Evolutionary conservation across 352 stramenopile genomes (phyloP).

Genomic region (Phytophthora pseudosyringae): DNA sequence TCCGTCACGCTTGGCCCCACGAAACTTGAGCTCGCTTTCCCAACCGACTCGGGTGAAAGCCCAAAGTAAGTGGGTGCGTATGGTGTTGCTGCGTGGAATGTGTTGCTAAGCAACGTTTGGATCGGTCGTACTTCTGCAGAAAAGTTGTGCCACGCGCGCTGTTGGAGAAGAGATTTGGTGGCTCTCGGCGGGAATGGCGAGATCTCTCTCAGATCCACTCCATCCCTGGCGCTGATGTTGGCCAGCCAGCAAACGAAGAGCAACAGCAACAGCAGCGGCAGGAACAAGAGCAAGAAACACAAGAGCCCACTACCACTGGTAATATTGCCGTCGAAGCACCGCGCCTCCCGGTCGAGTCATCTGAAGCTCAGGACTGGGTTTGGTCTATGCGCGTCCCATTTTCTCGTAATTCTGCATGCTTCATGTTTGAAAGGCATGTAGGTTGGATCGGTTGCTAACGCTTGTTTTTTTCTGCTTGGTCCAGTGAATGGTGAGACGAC

Average conservation of each 20-base stretch:
- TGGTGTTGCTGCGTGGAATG: background rate
- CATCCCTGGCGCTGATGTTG: constrained; percentile 15
- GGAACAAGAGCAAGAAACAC: constrained; percentile 14
- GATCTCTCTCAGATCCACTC: constrained; percentile 45
- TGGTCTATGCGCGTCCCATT: constrained; percentile 41
- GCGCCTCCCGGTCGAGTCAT: constrained; percentile 5
- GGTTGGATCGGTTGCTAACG: constrained; percentile 2
- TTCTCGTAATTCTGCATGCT: constrained; percentile 22
- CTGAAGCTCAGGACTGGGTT: constrained; percentile 23
- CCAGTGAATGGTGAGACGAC: constrained; percentile 22
- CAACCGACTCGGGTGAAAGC: constrained; percentile 7
- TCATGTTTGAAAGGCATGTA: constrained; percentile 1
- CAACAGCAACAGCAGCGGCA: background rate
- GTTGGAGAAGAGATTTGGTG: constrained; percentile 42
- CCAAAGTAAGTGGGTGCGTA: constrained; percentile 8
- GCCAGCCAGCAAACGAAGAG: background rate
- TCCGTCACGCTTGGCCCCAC: constrained; percentile 54
- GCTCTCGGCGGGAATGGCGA: constrained; percentile 38
- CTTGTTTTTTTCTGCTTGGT: background rate
- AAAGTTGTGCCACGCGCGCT: constrained; percentile 38
- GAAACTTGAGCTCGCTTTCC: constrained; percentile 60
- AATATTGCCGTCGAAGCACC: constrained; percentile 6
- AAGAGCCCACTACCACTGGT: constrained; percentile 3
- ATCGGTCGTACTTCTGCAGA: constrained; percentile 11
- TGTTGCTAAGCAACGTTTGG: background rate